A percentile compares a stretch with the other conserved stretches of the same genome.
Conservation (phyloP, 805 yeast genomes). For the Yarrowia hollandica region DNA sequence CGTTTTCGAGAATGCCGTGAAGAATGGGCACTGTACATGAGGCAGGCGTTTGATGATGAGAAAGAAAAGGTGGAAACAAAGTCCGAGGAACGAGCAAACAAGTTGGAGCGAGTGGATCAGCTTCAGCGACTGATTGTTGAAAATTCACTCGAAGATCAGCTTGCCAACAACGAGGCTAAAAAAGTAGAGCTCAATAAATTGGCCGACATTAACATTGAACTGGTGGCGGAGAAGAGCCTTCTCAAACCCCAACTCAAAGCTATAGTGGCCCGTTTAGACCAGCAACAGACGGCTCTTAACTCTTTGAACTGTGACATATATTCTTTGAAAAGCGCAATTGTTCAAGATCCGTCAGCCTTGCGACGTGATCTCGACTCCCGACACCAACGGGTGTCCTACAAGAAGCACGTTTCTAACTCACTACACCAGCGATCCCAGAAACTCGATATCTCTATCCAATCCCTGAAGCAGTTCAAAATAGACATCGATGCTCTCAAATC, state of each 20-base stretch:
- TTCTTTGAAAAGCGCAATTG: not conserved
- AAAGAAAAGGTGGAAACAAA: no score
- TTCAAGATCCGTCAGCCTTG: not conserved
- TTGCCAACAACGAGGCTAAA: not conserved
- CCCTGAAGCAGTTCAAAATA: not conserved
- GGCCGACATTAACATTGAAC: not conserved
- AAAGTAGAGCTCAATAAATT: not conserved
- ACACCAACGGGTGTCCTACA: not conserved
- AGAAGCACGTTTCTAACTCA: not conserved
- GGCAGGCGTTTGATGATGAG: not conserved
- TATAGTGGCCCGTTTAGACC: not conserved
- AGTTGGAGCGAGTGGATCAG: not conserved
- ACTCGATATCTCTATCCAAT: not conserved
- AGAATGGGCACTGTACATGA: not conserved
- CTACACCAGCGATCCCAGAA: not conserved
- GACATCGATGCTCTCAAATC: not conserved
- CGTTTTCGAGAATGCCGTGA: constrained; percentile 9
- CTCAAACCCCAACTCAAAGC: not conserved
- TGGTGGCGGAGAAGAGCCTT: not conserved
- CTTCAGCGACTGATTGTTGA: not conserved
- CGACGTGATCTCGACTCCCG: not conserved
- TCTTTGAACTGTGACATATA: not conserved
- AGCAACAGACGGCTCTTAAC: not conserved
- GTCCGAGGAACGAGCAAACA: not conserved
- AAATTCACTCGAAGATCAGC: not conserved